Percentiles rank a stretch among this genome's conserved stretches.
Conservation (phyloP, 192 early-diverging fungal genomes). For the Coemansia sp. region DNA sequence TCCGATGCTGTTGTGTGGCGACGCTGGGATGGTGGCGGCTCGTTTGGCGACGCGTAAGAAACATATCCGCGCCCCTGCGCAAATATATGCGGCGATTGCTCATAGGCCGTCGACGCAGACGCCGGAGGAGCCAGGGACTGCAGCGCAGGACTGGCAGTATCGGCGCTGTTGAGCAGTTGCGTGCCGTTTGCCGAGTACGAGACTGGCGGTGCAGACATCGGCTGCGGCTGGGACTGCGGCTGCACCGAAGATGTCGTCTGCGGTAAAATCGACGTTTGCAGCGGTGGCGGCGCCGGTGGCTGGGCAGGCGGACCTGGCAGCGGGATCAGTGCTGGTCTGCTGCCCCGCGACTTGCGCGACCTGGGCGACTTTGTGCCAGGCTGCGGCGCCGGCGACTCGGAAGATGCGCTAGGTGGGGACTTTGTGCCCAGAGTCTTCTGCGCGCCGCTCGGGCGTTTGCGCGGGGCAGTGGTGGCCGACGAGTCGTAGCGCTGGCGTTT, state of each 20-base stretch:
- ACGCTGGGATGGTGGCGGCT: constrained; percentile 6
- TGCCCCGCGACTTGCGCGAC: neutral
- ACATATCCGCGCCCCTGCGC: too few relatives aligned
- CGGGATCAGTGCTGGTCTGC: constrained; percentile 3
- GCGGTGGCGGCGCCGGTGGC: too few relatives aligned
- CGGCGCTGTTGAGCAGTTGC: constrained; percentile 40
- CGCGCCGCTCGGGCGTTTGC: constrained; percentile 26
- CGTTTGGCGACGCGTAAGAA: too few relatives aligned
- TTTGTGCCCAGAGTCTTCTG: constrained; percentile 9
- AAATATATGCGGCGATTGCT: too few relatives aligned
- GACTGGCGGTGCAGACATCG: constrained; percentile 33
- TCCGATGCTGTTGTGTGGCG: constrained; percentile 6
- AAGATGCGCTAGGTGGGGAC: neutral
- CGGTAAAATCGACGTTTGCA: neutral
- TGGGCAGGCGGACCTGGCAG: neutral
- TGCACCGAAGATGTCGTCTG: neutral
- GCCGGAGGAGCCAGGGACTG: too few relatives aligned
- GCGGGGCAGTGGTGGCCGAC: constrained; percentile 6
- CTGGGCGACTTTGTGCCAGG: neutral
- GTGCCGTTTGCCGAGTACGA: constrained; percentile 51
- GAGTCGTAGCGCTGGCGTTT: constrained; percentile 79
- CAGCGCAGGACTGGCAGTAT: constrained; percentile 6
- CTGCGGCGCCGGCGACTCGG: constrained; percentile 6
- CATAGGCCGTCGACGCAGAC: too few relatives aligned
- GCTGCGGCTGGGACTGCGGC: constrained; percentile 1